These are phyloP conservation scores for Penicillium sp. DNA, from an alignment of 2,329 filamentous ascomycete genomes.

Conservation along the genomic window DNA sequence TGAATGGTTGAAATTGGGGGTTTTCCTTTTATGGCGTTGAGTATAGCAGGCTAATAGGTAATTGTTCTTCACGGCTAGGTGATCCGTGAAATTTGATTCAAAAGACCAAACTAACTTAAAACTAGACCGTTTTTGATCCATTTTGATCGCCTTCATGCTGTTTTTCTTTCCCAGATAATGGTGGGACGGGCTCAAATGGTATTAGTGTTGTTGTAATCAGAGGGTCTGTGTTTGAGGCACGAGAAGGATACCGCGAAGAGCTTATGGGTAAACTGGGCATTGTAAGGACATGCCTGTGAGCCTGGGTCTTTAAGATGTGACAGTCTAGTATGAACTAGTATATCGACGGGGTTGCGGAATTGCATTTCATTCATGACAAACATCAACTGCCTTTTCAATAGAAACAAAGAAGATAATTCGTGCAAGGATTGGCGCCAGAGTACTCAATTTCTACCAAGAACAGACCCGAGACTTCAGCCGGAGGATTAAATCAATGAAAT, in stretches of 20 bases:
- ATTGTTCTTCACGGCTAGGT: not conserved
- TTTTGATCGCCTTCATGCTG: not conserved
- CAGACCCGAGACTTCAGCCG: not conserved
- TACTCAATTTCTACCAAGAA: not conserved
- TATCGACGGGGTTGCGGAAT: not conserved
- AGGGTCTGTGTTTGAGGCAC: not conserved
- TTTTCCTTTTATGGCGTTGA: conserved; percentile 16
- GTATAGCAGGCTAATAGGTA: conserved; percentile 14
- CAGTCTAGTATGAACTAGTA: not conserved
- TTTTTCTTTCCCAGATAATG: not conserved
- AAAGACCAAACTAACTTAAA: not conserved
- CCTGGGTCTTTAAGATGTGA: no score
- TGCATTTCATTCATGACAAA: conserved; percentile 9
- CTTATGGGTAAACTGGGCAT: not conserved
- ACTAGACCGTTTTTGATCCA: not conserved
- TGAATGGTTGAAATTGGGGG: conserved; percentile 11
- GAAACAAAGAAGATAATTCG: not conserved
- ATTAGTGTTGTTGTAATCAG: not conserved
- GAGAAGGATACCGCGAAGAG: not conserved
- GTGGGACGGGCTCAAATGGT: not conserved
- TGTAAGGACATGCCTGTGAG: not conserved
- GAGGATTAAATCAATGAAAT: conserved; percentile 2
- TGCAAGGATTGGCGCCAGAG: not conserved
- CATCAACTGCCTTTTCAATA: conserved; percentile 1
- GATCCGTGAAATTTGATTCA: not conserved